Conservation (phyloP, 83 land plant genomes). For the Diphasiastrum complanatum region DNA sequence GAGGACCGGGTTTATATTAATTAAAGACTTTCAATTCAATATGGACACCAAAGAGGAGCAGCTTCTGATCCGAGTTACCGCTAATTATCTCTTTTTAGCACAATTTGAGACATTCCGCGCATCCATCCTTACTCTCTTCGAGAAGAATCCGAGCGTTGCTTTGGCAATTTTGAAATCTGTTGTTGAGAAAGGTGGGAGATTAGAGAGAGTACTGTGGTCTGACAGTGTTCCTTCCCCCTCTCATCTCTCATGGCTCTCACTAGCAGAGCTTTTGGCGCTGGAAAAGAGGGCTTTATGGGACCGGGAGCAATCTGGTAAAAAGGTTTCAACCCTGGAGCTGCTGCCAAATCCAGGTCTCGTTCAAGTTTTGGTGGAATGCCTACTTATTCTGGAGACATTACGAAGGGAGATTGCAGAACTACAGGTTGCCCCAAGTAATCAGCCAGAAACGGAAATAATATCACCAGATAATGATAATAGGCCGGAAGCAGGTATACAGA, state of each 20-base stretch:
- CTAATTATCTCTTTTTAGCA: constrained; percentile 20
- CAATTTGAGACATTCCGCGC: constrained; percentile 28
- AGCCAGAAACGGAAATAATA: too few species aligned
- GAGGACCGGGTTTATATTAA: too few species aligned
- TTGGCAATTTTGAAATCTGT: constrained; percentile 15
- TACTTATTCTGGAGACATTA: background rate
- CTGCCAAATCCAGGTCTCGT: background rate
- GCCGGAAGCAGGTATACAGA: too few species aligned
- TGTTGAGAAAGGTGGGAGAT: constrained; percentile 5
- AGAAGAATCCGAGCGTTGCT: constrained; percentile 12
- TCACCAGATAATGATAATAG: too few species aligned
- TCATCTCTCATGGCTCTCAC: constrained; percentile 19
- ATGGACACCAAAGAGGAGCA: too few species aligned
- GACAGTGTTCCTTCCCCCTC: constrained; percentile 15
- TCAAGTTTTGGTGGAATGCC: background rate
- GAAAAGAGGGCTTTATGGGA: background rate
- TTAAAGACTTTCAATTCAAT: too few species aligned
- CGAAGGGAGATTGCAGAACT: too few species aligned
- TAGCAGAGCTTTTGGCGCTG: constrained; percentile 8
- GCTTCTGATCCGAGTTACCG: constrained; percentile 12
- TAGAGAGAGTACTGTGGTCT: constrained; percentile 14
- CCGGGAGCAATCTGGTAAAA: too few species aligned
- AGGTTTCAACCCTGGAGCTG: background rate
- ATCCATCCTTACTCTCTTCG: constrained; percentile 3
- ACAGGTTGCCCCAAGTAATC: too few species aligned